Percentiles rank a stretch among this genome's conserved stretches.
These are phyloP conservation scores for Posidonia australis DNA, from an alignment of 106 monocot species.

Conservation along the genomic window DNA sequence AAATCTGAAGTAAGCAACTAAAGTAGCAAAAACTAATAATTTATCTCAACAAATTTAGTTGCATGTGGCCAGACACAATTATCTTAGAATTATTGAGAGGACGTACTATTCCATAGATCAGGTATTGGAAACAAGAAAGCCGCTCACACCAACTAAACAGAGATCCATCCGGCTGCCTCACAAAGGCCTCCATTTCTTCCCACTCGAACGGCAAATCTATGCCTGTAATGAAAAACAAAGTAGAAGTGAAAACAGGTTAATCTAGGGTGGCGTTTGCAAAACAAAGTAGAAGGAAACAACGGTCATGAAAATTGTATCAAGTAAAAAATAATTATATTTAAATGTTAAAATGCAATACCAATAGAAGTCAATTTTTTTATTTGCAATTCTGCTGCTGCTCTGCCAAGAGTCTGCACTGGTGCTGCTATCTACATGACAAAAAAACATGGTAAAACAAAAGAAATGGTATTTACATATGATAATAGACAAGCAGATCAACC, in stretches of 20 bases:
- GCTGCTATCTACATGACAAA: constrained; percentile 49
- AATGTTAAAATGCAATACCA: constrained; percentile 25
- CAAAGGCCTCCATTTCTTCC: constrained; percentile 76
- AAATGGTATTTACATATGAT: neutral
- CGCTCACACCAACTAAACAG: constrained; percentile 92
- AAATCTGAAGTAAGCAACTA: too few species aligned
- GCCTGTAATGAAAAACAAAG: constrained; percentile 20
- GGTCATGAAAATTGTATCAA: neutral
- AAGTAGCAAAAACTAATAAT: too few species aligned
- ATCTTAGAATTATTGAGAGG: neutral
- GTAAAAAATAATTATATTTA: neutral
- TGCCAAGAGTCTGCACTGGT: constrained; percentile 47
- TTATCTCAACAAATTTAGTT: too few species aligned
- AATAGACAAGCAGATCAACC: too few species aligned
- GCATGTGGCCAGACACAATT: too few species aligned
- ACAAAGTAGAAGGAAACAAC: neutral
- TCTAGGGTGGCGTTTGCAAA: neutral
- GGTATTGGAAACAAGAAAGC: constrained; percentile 48
- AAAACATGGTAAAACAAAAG: neutral
- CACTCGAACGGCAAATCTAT: constrained; percentile 84
- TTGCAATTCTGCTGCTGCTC: constrained; percentile 67
- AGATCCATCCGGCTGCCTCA: constrained; percentile 81
- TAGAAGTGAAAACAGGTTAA: neutral
- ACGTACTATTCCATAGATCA: constrained; percentile 73
- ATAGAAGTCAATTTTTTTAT: constrained; percentile 75